These are phyloP conservation scores for Hyphodiscus hymeniophilus DNA, from an alignment of 495 filamentous ascomycete genomes.

Conservation along the genomic window DNA sequence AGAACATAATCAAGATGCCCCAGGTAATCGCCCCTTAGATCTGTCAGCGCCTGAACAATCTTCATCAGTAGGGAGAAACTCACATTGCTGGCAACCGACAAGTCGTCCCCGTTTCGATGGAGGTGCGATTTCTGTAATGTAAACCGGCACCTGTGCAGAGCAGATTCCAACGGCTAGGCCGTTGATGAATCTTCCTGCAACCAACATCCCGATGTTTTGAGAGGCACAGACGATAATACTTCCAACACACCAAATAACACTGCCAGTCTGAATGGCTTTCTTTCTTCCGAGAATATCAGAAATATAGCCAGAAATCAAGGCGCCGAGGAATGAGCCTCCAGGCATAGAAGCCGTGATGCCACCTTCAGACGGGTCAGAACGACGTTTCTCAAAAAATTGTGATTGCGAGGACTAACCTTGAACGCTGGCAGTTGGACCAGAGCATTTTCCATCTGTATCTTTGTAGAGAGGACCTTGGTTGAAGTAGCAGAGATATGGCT, in stretches of 20 bases:
- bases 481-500: slow-evolving; percentile 57
- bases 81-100: slow-evolving; percentile 59
- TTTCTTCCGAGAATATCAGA: slow-evolving; percentile 64
- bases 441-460: slow-evolving; percentile 27
- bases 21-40: slow-evolving; percentile 59
- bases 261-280: slow-evolving; percentile 54
- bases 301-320: slow-evolving; percentile 56
- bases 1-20: slow-evolving; percentile 79
- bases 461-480: slow-evolving; percentile 35
- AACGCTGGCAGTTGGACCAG: slow-evolving; percentile 26
- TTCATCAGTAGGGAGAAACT: not conserved
- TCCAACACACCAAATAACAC: slow-evolving; percentile 55
- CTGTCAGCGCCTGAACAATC: not conserved
- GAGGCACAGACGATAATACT: slow-evolving; percentile 62
- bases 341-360: slow-evolving; percentile 66
- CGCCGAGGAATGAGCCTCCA: slow-evolving; percentile 66
- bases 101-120: slow-evolving; percentile 63
- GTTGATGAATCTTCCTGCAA: slow-evolving; percentile 70
- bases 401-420: slow-evolving; percentile 8
- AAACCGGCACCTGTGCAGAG: slow-evolving; percentile 73
- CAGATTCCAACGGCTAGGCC: slow-evolving; percentile 69
- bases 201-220: slow-evolving; percentile 66
- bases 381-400: slow-evolving; percentile 24
- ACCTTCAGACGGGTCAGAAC: slow-evolving; percentile 32
- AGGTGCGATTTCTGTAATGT: slow-evolving; percentile 65